Conservation (phyloP, 2,329 filamentous ascomycete genomes). For the Cytospora mali region DNA sequence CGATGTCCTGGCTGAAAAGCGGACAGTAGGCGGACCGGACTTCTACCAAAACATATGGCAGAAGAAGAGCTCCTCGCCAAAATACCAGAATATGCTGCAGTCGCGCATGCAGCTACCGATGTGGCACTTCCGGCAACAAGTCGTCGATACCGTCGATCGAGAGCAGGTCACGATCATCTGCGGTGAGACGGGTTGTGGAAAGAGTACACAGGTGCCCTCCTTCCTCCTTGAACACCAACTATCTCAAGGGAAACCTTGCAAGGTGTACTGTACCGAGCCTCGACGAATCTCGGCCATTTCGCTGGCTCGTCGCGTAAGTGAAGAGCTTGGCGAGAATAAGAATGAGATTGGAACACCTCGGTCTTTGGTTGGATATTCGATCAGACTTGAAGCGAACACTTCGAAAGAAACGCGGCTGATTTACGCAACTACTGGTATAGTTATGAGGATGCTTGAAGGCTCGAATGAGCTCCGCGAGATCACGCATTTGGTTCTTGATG, state of each 20-base stretch:
- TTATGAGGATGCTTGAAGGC: conserved; percentile 96
- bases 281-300: conserved; percentile 96
- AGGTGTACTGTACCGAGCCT: conserved; percentile 94
- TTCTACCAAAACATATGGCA: conserved; percentile 61
- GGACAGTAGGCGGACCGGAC: conserved; percentile 45
- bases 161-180: conserved; percentile 92
- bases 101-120: conserved; percentile 84
- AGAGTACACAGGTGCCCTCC: conserved; percentile 95
- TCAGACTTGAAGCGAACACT: conserved; percentile 87
- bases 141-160: conserved; percentile 74
- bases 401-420: conserved; percentile 80
- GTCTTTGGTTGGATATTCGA: conserved; percentile 92
- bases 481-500: conserved; percentile 93
- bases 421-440: conserved; percentile 88
- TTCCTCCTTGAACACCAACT: conserved; percentile 92
- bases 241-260: conserved; percentile 76
- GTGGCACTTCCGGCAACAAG: conserved; percentile 79
- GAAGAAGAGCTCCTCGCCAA: conserved; percentile 57
- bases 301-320: conserved; percentile 86
- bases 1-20: conserved; percentile 53
- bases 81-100: conserved; percentile 78
- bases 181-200: conserved; percentile 95
- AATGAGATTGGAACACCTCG: conserved; percentile 79
- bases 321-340: conserved; percentile 86
- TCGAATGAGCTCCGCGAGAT: conserved; percentile 85